A percentile compares a stretch with the other conserved stretches of the same genome.
These are phyloP conservation scores for Chlorella sp. DNA, from an alignment of 139 green algal genomes.

Conservation along the genomic window DNA sequence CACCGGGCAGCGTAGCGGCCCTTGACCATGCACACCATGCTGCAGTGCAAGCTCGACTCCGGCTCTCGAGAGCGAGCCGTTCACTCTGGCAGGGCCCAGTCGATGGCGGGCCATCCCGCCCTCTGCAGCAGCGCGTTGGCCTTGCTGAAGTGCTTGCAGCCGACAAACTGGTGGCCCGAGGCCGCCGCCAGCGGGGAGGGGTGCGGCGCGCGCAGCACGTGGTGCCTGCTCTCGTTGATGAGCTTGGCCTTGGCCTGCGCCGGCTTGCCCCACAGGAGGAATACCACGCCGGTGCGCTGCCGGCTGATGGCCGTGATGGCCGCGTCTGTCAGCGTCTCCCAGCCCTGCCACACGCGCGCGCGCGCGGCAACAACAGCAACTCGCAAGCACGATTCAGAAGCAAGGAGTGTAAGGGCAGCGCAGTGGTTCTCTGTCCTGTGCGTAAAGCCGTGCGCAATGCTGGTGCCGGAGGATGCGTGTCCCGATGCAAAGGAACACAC, in stretches of 20 bases:
- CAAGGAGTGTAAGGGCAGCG: no score
- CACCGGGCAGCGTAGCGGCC: no score
- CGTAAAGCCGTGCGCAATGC: no score
- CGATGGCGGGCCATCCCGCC: constrained; percentile 59
- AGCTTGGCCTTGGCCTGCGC: constrained; percentile 38
- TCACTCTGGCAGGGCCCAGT: no score
- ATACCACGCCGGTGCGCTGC: constrained; percentile 65
- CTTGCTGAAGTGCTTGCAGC: constrained; percentile 80
- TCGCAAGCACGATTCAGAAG: no score
- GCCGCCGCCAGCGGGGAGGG: constrained; percentile 54
- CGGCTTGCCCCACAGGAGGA: constrained; percentile 88
- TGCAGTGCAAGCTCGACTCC: no score
- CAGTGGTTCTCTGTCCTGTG: no score
- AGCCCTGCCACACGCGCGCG: constrained; percentile 58
- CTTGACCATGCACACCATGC: no score
- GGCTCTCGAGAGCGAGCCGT: no score
- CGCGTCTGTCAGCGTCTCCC: constrained; percentile 88
- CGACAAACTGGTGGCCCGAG: constrained; percentile 79
- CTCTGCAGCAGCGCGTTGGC: constrained; percentile 66
- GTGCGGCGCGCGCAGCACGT: constrained; percentile 66
- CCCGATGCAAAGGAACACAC: no score
- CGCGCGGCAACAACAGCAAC: no score
- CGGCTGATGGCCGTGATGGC: constrained; percentile 64
- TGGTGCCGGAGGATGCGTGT: no score
- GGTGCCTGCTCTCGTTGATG: constrained; percentile 50